These are phyloP conservation scores for Pyronema domesticum DNA, from an alignment of 495 filamentous ascomycete species.

Conservation along the genomic window DNA sequence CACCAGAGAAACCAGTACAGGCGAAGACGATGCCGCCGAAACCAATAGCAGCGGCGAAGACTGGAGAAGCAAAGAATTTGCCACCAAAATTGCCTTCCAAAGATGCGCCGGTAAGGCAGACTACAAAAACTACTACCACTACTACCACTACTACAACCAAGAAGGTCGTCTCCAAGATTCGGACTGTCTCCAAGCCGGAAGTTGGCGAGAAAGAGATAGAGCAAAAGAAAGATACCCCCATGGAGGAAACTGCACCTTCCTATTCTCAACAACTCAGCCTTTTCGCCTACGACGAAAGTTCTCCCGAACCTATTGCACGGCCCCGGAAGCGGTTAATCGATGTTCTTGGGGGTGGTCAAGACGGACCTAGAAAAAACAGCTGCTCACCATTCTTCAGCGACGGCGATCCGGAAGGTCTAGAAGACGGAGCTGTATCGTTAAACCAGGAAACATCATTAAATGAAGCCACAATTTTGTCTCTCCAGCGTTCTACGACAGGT, in stretches of 20 bases:
- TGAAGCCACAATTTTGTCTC: background rate
- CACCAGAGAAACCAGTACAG: too few species aligned
- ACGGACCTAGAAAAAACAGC: slow-evolving; percentile 17
- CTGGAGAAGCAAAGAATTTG: too few species aligned
- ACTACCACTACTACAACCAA: too few species aligned
- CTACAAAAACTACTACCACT: too few species aligned
- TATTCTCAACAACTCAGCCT: background rate
- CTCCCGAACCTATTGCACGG: background rate
- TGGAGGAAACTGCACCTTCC: background rate
- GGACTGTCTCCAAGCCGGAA: too few species aligned
- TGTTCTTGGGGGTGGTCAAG: slow-evolving; percentile 27
- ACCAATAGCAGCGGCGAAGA: background rate
- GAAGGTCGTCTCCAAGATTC: too few species aligned
- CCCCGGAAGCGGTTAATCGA: slow-evolving; percentile 37
- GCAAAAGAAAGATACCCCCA: background rate
- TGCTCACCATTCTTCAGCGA: background rate
- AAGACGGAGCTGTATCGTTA: background rate
- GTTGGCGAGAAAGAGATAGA: too few species aligned
- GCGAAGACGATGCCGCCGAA: too few species aligned
- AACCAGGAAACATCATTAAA: background rate
- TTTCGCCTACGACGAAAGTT: background rate
- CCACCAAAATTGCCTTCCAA: too few species aligned
- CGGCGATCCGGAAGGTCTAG: background rate
- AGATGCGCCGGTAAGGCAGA: too few species aligned
- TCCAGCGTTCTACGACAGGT: background rate